phyloP scores from a whole-genome alignment of 164 flowering plant genomes.

The Pachysandra terminalis region DNA sequence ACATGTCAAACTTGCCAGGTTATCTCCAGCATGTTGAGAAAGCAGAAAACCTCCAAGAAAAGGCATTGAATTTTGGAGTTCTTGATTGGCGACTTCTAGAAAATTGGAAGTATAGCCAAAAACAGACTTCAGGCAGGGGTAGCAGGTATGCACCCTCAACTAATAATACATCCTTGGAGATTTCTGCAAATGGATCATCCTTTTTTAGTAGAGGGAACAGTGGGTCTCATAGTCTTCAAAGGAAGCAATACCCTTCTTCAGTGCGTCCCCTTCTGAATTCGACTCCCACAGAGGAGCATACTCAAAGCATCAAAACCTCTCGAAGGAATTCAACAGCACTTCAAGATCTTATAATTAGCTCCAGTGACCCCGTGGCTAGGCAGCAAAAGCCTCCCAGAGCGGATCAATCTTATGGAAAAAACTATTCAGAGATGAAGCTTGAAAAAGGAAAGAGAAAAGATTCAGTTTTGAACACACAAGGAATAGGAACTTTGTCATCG shows the following conservation, averaged over 20 bases:
- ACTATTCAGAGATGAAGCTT: constrained; percentile 7
- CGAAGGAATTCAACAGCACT: constrained; percentile 7
- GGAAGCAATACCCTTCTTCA: constrained; percentile 16
- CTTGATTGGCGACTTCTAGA: constrained; percentile 81
- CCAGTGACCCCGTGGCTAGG: constrained; percentile 14
- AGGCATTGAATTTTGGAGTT: constrained; percentile 79
- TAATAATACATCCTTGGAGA: constrained; percentile 17
- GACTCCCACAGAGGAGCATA: constrained; percentile 17
- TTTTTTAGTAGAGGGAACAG: constrained; percentile 12
- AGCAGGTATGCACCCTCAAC: constrained; percentile 14
- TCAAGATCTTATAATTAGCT: constrained; percentile 21
- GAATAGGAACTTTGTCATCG: constrained; percentile 8
- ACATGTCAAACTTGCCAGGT: constrained; percentile 82
- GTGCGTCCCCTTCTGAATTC: constrained; percentile 12
- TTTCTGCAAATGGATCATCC: constrained; percentile 19
- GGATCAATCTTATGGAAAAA: constrained; percentile 18
- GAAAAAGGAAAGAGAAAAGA: constrained; percentile 15
- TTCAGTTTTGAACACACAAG: constrained; percentile 21
- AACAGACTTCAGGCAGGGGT: constrained; percentile 12
- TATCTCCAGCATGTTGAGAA: constrained; percentile 57
- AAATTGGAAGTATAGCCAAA: constrained; percentile 56
- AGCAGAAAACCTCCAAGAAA: constrained; percentile 45
- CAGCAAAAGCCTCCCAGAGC: constrained; percentile 9
- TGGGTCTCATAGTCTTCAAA: constrained; percentile 16
- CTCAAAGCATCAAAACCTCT: constrained; percentile 20